Base-by-base conservation (phyloP, 148 eudicot species). In the Oxyria digyna region DNA sequence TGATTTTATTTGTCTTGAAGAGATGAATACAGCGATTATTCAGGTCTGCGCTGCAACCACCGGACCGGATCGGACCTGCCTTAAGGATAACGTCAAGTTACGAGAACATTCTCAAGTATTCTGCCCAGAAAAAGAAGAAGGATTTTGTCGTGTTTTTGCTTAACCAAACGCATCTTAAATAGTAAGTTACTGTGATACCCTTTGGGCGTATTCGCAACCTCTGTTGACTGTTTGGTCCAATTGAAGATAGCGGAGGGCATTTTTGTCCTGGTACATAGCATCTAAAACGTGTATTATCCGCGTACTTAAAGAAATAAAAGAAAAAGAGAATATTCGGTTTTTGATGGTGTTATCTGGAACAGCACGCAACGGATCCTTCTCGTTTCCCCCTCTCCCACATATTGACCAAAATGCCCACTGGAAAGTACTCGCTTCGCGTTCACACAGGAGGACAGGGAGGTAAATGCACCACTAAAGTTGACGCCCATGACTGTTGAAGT, bases 301-400 rank as follows among this genome's bases (percentile, higher is more conserved):
- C 62, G 62, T 52, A 10, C 26, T 49, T 21, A 3, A 1, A 46
- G n/a, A n/a, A 18, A 2, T 18, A 50, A 50, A 23, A n/a, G 27
- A 20, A 50, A 20, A 50, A 24, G 62, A 2, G 24, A 15, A 52
- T 52, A 21, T 31, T 31, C n/a, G n/a, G n/a, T n/a, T n/a, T n/a
- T n/a, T n/a, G n/a, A n/a, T 24, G 62, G 29, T 10, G 12, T 11
- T 52, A 0, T 15, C 65, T 59, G 20, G 18, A 59, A 59, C 18
- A 14, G 31, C 65, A 59, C 38, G 65, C 65, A 29, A 59, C 18
- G 65, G 10, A 59, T 59, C 38, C 65, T 59, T 59, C 65, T 31
- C 35, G 37, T 59, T 27, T 15, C 15, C 8, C 37, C 35, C 65
- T 31, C 62, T 52, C 13, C 29, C 8, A 1, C 1, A 3, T 27